These are phyloP conservation scores for Arabidopsis suecica DNA, from an alignment of 345 rosid genomes.

Conservation along the genomic window DNA sequence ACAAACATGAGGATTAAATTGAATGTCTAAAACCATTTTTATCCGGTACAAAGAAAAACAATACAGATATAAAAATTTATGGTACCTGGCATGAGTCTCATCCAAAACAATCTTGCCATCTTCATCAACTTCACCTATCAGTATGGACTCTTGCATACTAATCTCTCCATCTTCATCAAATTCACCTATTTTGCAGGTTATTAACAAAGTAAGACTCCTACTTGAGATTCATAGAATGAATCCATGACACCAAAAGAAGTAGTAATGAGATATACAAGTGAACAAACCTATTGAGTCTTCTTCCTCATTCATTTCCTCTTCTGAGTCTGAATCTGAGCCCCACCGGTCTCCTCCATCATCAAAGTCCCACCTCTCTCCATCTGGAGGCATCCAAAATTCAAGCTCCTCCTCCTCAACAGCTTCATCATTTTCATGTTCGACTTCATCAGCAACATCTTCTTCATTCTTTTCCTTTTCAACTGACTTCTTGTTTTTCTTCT, in stretches of 20 bases:
- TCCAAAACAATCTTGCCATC: conserved; percentile 24
- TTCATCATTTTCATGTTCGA: conserved; percentile 34
- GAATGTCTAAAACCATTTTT: not conserved
- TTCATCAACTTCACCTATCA: conserved; percentile 38
- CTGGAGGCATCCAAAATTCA: conserved; percentile 92
- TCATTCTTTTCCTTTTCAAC: conserved; percentile 18
- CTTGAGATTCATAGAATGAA: conserved; percentile 22
- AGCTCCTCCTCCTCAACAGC: conserved; percentile 58
- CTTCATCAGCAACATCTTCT: conserved; percentile 32
- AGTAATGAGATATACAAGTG: conserved; percentile 21
- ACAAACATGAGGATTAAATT: not conserved
- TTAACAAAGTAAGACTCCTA: not conserved
- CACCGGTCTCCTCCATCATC: conserved; percentile 47
- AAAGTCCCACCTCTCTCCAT: conserved; percentile 66
- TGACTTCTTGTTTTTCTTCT: conserved; percentile 32
- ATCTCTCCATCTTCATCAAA: conserved; percentile 25
- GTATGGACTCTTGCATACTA: conserved; percentile 30
- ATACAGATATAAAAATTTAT: not conserved
- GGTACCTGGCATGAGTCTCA: conserved; percentile 37
- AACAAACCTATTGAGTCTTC: conserved; percentile 61
- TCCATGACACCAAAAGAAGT: not conserved
- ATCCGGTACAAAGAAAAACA: not conserved
- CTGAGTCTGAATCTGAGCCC: conserved; percentile 78
- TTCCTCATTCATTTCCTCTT: conserved; percentile 54
- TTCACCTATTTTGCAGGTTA: conserved; percentile 34